Percentiles rank a stretch among this genome's conserved stretches.
Conservation (phyloP, 2,329 filamentous ascomycete genomes). For the Colletotrichum lentis region DNA sequence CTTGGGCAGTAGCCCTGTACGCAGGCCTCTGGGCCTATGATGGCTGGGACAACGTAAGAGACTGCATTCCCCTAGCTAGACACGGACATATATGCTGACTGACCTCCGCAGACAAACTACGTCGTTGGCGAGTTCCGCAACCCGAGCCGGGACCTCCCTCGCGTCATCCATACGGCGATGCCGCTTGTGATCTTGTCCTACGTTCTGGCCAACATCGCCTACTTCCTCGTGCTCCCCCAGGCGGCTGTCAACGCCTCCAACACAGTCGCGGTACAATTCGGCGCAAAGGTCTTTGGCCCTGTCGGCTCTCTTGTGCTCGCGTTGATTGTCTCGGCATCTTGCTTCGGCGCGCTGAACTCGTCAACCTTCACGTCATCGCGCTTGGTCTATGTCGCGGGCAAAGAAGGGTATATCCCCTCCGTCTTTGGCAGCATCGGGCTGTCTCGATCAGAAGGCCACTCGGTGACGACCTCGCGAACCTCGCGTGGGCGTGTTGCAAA, state of each 20-base stretch:
- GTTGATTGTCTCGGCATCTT: constrained; percentile 87
- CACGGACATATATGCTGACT: constrained; percentile 29
- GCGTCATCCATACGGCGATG: constrained; percentile 96
- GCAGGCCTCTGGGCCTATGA: constrained; percentile 98
- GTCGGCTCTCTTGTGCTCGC: constrained; percentile 84
- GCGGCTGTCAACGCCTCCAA: constrained; percentile 84
- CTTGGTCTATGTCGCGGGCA: constrained; percentile 91
- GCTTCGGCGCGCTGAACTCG: constrained; percentile 93
- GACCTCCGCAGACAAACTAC: constrained; percentile 79
- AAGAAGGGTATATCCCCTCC: constrained; percentile 89
- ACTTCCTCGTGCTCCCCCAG: constrained; percentile 90
- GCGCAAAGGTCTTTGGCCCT: constrained; percentile 86
- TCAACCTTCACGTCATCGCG: constrained; percentile 92
- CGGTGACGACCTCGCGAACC: constrained; percentile 56
- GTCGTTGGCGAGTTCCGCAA: constrained; percentile 97
- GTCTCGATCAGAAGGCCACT: constrained; percentile 52
- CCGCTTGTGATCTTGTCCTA: constrained; percentile 92
- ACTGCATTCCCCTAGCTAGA: neutral
- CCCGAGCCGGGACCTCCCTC: constrained; percentile 85
- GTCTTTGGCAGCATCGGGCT: constrained; percentile 86
- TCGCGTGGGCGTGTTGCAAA: constrained; percentile 67
- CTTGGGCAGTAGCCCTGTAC: constrained; percentile 94
- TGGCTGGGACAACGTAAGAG: constrained; percentile 94
- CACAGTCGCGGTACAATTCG: constrained; percentile 95
- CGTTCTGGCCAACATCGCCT: constrained; percentile 88